Evolutionary conservation across 2,329 filamentous ascomycete species (phyloP).

Genomic region (Drechslera avenae): DNA sequence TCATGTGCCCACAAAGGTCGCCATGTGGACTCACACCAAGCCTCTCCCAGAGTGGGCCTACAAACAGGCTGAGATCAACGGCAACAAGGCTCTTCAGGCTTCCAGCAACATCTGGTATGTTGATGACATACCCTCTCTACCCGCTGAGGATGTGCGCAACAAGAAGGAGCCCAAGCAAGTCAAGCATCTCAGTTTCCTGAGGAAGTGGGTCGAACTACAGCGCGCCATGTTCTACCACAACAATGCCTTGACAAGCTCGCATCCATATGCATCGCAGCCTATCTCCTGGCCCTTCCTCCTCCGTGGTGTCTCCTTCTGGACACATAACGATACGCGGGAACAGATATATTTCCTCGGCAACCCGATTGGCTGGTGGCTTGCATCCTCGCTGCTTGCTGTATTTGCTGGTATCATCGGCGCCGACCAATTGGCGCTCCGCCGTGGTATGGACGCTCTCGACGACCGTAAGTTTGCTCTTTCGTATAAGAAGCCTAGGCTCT

Average conservation of each 20-base stretch:
- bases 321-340: conserved; percentile 88
- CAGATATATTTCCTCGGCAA: conserved; percentile 99
- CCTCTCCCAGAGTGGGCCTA: conserved; percentile 97
- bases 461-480: conserved; percentile 69
- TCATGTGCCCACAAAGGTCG: conserved; percentile 92
- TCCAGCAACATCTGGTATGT: conserved; percentile 94
- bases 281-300: conserved; percentile 98
- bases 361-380: conserved; percentile 95
- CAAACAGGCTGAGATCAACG: conserved; percentile 98
- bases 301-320: conserved; percentile 99
- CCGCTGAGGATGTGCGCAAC: conserved; percentile 72
- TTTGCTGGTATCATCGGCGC: conserved; percentile 90
- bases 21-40: conserved; percentile 97
- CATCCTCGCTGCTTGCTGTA: conserved; percentile 88
- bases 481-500: conserved; percentile 2
- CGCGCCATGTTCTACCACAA: conserved; percentile 99
- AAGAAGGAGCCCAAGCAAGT: conserved; percentile 77
- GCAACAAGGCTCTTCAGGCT: conserved; percentile 91
- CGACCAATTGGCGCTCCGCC: conserved; percentile 90
- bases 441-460: conserved; percentile 91
- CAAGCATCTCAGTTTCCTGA: conserved; percentile 84
- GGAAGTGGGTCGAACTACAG: conserved; percentile 96
- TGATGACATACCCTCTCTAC: conserved; percentile 84
- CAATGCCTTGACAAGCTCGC: conserved; percentile 94
- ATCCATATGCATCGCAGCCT: conserved; percentile 92